Conservation (phyloP, 768 basidiomycete species). For the Tulasnella sp. region DNA sequence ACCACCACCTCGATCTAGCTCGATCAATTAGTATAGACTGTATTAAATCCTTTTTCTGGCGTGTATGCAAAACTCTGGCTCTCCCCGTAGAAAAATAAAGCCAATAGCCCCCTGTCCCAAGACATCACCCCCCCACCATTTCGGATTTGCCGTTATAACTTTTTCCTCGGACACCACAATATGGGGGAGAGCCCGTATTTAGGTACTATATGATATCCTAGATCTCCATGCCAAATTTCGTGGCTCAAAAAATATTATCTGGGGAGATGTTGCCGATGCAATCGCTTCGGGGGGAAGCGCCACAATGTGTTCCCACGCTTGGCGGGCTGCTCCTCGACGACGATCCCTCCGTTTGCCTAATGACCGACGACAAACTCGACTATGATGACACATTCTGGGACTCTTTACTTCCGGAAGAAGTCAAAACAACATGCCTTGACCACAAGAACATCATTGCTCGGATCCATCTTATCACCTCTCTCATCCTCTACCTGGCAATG, state of each 20-base stretch:
- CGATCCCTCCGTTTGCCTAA: background rate
- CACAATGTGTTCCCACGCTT: background rate
- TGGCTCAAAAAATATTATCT: background rate
- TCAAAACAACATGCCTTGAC: background rate
- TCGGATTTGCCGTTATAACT: background rate
- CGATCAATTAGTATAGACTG: background rate
- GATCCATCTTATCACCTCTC: background rate
- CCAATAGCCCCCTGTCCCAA: background rate
- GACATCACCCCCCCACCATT: background rate
- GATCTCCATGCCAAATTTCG: background rate
- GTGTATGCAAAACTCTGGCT: background rate
- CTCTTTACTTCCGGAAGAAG: background rate
- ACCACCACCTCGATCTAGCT: background rate
- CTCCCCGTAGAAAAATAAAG: background rate
- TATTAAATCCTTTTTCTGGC: background rate
- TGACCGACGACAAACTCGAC: background rate
- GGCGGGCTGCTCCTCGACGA: background rate
- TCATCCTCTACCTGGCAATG: background rate
- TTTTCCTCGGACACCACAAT: background rate
- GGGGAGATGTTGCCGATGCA: background rate
- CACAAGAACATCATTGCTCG: background rate
- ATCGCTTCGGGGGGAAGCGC: background rate
- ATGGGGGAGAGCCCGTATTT: background rate
- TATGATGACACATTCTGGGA: background rate
- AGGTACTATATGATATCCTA: background rate